A percentile compares a stretch with the other conserved stretches of the same genome.
Evolutionary conservation across 2,329 filamentous ascomycete genomes (phyloP).

Genomic region (Trichoderma sp.): DNA sequence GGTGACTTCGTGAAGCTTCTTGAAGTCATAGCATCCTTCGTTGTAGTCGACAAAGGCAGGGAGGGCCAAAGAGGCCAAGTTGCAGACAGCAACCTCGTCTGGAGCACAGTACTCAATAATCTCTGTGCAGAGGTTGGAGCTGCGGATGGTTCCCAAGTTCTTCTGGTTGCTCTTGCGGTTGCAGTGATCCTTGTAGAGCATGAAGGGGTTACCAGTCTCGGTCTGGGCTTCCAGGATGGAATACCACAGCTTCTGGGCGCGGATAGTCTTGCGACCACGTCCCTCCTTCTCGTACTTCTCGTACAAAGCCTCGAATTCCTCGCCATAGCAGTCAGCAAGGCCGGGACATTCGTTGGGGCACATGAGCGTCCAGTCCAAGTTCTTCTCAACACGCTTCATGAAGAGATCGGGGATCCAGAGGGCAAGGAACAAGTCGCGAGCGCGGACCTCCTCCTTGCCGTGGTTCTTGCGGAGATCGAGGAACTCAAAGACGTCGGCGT

Average conservation of each 20-base stretch:
- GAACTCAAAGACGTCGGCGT: constrained; percentile 96
- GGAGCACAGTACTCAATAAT: constrained; percentile 97
- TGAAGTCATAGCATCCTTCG: constrained; percentile 85
- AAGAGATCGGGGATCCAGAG: constrained; percentile 98
- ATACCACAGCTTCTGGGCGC: constrained; percentile 99
- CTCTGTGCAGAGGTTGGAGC: constrained; percentile 98
- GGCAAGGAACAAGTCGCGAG: constrained; percentile 94
- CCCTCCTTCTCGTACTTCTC: constrained; percentile 87
- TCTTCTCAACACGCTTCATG: constrained; percentile 99
- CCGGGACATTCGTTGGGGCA: constrained; percentile 96
- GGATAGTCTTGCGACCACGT: constrained; percentile 83
- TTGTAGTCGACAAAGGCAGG: constrained; percentile 87
- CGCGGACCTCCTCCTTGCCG: constrained; percentile 96
- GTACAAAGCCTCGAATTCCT: constrained; percentile 94
- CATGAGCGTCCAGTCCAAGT: constrained; percentile 95
- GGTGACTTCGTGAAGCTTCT: constrained; percentile 92
- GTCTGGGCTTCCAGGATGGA: constrained; percentile 97
- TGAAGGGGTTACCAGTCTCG: constrained; percentile 98
- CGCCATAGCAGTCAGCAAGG: constrained; percentile 92
- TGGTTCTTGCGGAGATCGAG: constrained; percentile 98
- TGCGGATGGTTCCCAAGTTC: constrained; percentile 97
- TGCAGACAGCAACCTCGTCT: constrained; percentile 98
- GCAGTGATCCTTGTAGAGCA: constrained; percentile 98
- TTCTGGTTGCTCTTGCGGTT: constrained; percentile 99
- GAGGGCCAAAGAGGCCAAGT: constrained; percentile 89